Conservation (phyloP, 2,329 filamentous ascomycete genomes). For the Blastomyces parvus region DNA sequence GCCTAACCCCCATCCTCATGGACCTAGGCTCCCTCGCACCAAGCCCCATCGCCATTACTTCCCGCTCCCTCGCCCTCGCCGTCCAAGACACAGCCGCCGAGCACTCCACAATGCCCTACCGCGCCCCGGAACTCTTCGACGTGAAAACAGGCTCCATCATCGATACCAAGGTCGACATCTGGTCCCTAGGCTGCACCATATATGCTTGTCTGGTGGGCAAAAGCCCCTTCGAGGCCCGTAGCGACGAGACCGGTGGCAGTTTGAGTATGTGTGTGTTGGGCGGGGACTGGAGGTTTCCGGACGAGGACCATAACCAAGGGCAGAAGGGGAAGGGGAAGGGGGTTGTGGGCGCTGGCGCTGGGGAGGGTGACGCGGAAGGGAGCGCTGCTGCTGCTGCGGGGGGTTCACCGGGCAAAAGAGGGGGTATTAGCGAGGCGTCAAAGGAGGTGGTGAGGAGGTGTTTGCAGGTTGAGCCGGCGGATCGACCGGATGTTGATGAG, state of each 20-base stretch:
- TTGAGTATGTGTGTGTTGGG: slow-evolving; percentile 85
- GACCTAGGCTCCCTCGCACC: slow-evolving; percentile 86
- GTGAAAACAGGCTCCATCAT: slow-evolving; percentile 87
- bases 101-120: slow-evolving; percentile 97
- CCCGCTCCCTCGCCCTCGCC: slow-evolving; percentile 77
- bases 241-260: slow-evolving; percentile 90
- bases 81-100: slow-evolving; percentile 93
- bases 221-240: slow-evolving; percentile 90
- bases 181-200: slow-evolving; percentile 94
- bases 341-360: slow-evolving; percentile 24
- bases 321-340: slow-evolving; percentile 44
- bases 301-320: slow-evolving; percentile 52
- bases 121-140: slow-evolving; percentile 94
- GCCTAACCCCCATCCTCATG: slow-evolving; percentile 86
- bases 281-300: slow-evolving; percentile 93
- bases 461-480: slow-evolving; percentile 73
- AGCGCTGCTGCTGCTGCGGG: slow-evolving; percentile 22
- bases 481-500: slow-evolving; percentile 79
- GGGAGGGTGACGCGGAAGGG: slow-evolving; percentile 20
- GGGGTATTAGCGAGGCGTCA: slow-evolving; percentile 64
- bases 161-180: slow-evolving; percentile 96
- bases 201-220: slow-evolving; percentile 96
- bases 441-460: slow-evolving; percentile 82
- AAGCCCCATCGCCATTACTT: slow-evolving; percentile 80
- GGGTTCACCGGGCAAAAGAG: slow-evolving; percentile 15